Base-by-base conservation (phyloP, 2,329 filamentous ascomycete genomes). In the Neoarthrinium moseri region DNA sequence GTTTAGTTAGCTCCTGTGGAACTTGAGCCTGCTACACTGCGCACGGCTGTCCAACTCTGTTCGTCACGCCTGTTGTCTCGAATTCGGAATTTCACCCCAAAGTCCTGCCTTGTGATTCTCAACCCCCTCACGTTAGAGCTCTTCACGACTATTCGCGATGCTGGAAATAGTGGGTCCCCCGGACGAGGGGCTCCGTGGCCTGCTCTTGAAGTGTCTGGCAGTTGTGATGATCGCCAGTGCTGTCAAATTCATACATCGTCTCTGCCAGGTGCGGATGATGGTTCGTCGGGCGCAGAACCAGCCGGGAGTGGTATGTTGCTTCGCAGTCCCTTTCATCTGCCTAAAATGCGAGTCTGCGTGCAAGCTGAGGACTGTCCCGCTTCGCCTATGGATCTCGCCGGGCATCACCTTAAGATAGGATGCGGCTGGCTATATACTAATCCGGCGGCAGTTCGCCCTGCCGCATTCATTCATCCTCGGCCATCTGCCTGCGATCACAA, bases 401-500 rank as follows among this genome's bases (percentile, higher is more conserved):
- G n/a, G n/a, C n/a, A n/a, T n/a, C n/a, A n/a, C n/a, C n/a, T n/a
- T n/a, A n/a, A n/a, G n/a, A n/a, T n/a, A n/a, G n/a, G n/a, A n/a
- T n/a, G n/a, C n/a, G n/a, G 8, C 26, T 29, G 26, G 8, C 26
- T 29, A 29, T 29, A 29, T 29, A 15, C 35, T 37, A 18, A 37
- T 23, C 10, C 10, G 7, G 11, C 13, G 12, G 10, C 18, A 37
- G 35, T 37, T 21, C 18, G 6, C 18, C 6, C 13, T 37, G n/a
- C 64, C 64, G 8, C 65, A 68, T 43, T 64, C 60, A 1, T 60
- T 63, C 44, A 49, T 67, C 18, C 51, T 65, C 10, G 65, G 64
- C 8, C 64, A 68, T 35, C 45, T 67, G 17, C 24, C 43, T 6
- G 42, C 54, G 6, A 43, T 63, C 12, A 58, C 48, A 6, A 60